These are phyloP conservation scores for Solanum medicagineum DNA, from an alignment of 257 asterid genomes.

Conservation along the genomic window DNA sequence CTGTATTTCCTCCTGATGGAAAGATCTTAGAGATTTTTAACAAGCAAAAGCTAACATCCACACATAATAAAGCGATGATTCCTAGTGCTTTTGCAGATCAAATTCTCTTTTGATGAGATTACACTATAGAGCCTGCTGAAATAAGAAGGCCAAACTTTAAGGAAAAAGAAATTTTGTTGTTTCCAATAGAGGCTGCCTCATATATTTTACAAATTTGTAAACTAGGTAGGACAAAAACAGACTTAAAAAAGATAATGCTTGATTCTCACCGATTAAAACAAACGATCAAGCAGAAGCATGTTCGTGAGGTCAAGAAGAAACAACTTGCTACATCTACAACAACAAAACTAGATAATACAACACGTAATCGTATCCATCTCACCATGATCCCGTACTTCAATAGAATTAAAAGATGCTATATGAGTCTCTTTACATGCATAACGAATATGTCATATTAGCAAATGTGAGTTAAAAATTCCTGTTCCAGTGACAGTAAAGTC, in stretches of 20 bases:
- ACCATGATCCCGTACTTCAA: background rate
- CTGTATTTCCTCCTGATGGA: slow-evolving; percentile 9
- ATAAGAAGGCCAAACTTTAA: background rate
- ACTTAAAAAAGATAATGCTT: background rate
- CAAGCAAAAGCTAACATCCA: background rate
- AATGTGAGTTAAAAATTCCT: background rate
- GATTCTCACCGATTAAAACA: background rate
- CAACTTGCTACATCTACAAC: background rate
- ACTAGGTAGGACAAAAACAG: background rate
- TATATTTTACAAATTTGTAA: background rate
- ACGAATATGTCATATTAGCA: background rate
- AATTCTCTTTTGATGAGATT: slow-evolving; percentile 1
- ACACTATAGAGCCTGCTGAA: background rate
- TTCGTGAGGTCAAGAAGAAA: background rate
- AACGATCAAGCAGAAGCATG: background rate
- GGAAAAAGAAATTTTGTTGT: background rate
- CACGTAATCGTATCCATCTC: background rate
- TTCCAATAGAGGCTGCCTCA: background rate
- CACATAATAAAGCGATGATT: background rate
- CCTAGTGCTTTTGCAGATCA: background rate
- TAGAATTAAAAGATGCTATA: background rate
- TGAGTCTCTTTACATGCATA: background rate
- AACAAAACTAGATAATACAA: background rate
- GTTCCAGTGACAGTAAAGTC: background rate
- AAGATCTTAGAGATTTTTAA: background rate